Conservation (phyloP, 2,329 filamentous ascomycete genomes). For the Chaetoscypha palmicola region DNA sequence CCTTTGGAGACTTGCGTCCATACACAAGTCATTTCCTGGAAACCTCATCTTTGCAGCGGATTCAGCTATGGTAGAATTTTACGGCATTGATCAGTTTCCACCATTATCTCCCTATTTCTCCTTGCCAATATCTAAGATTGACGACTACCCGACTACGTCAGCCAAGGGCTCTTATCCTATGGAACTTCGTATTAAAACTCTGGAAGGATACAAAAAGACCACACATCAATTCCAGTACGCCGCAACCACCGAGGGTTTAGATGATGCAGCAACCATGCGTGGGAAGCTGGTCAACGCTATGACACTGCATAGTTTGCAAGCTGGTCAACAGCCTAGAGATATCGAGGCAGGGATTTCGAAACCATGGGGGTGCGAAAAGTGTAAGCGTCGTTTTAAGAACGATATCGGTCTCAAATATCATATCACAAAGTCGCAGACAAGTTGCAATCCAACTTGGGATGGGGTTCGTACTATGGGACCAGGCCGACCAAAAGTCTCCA, state of each 20-base stretch:
- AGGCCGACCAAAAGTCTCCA: background rate
- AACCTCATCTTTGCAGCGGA: constrained; percentile 26
- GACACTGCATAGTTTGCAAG: constrained; percentile 10
- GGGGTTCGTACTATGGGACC: too few species aligned
- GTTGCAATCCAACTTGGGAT: constrained; percentile 30
- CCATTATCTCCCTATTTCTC: constrained; percentile 14
- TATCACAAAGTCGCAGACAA: constrained; percentile 24
- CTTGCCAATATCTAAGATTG: constrained; percentile 18
- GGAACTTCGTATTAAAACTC: constrained; percentile 23
- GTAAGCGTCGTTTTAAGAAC: constrained; percentile 28
- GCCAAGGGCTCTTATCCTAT: constrained; percentile 27
- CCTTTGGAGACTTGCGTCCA: too few species aligned
- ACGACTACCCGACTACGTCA: constrained; percentile 24
- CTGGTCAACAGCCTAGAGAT: constrained; percentile 10
- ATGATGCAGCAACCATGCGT: constrained; percentile 24
- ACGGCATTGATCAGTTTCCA: constrained; percentile 9
- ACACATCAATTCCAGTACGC: constrained; percentile 24
- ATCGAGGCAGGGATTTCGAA: constrained; percentile 17
- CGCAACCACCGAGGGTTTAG: constrained; percentile 7
- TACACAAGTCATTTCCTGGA: too few species aligned
- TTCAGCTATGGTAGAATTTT: constrained; percentile 20
- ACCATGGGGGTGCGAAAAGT: constrained; percentile 28
- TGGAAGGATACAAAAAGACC: constrained; percentile 8
- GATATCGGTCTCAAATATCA: constrained; percentile 31
- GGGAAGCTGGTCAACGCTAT: constrained; percentile 25